Conservation (phyloP, 176 grass and related monocot genomes). For the Ampelocalamus luodianensis region DNA sequence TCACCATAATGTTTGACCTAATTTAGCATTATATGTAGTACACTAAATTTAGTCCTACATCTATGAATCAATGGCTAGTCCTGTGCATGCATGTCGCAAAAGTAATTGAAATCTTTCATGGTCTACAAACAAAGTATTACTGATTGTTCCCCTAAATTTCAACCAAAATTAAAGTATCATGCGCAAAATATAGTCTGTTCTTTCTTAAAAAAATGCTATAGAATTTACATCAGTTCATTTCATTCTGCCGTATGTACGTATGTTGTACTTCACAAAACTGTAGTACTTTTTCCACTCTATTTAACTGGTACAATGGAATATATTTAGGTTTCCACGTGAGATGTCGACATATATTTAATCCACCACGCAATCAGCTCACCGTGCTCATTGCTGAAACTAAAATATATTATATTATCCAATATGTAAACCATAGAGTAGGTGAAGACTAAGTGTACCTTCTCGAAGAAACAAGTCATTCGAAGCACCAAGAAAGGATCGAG, state of each 20-base stretch:
- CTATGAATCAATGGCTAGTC: too few species aligned
- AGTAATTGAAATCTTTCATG: background rate
- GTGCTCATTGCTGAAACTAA: background rate
- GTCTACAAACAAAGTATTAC: background rate
- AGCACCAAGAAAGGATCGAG: constrained; percentile 14
- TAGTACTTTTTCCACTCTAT: constrained; percentile 11
- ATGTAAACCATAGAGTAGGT: constrained; percentile 37
- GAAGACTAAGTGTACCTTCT: constrained; percentile 53
- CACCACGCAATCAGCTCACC: background rate
- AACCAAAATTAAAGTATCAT: background rate
- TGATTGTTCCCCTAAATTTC: background rate
- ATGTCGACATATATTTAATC: constrained; percentile 30
- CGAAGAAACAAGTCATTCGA: constrained; percentile 49
- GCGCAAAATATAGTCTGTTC: background rate
- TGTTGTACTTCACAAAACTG: constrained; percentile 13
- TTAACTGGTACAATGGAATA: constrained; percentile 26
- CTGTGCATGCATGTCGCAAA: background rate
- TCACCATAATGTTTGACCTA: background rate
- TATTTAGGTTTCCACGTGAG: constrained; percentile 44
- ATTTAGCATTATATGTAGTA: background rate
- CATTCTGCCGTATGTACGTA: background rate
- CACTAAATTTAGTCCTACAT: background rate
- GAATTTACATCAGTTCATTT: background rate
- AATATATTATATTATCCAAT: background rate
- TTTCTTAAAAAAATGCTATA: background rate